These are phyloP conservation scores for Fusarium transvaalense DNA, from an alignment of 2,329 filamentous ascomycete genomes.

Conservation along the genomic window DNA sequence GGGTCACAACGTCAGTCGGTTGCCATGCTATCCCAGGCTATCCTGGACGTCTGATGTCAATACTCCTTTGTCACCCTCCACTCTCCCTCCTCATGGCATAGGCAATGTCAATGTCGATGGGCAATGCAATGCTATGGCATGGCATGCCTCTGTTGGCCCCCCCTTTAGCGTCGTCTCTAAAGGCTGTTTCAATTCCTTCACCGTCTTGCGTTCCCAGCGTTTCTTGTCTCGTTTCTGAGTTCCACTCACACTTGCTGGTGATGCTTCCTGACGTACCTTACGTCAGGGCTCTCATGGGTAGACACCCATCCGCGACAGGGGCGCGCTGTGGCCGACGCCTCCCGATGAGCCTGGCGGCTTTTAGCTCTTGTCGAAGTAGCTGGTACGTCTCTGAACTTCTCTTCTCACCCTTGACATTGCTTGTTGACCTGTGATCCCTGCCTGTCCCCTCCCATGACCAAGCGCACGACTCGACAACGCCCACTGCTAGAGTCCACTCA, in stretches of 20 bases:
- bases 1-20: slow-evolving; percentile 47
- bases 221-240: slow-evolving; percentile 47
- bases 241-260: slow-evolving; percentile 44
- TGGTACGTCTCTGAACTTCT: slow-evolving; percentile 40
- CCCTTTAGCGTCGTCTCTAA: slow-evolving; percentile 38
- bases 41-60: slow-evolving; percentile 47
- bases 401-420: slow-evolving; percentile 43
- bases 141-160: slow-evolving; percentile 32
- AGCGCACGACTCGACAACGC: slow-evolving; percentile 43
- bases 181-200: slow-evolving; percentile 51
- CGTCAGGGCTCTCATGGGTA: slow-evolving; percentile 48
- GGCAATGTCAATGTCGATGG: slow-evolving; percentile 14
- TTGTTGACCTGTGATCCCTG: slow-evolving; percentile 48
- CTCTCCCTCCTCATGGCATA: slow-evolving; percentile 24
- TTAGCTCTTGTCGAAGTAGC: slow-evolving; percentile 41
- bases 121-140: slow-evolving; percentile 30
- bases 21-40: slow-evolving; percentile 40
- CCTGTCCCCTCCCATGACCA: slow-evolving; percentile 42
- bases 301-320: slow-evolving; percentile 48
- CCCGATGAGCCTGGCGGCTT: slow-evolving; percentile 45
- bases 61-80: slow-evolving; percentile 42
- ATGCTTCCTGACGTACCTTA: slow-evolving; percentile 48
- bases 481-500: slow-evolving; percentile 36
- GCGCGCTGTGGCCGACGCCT: slow-evolving; percentile 47
- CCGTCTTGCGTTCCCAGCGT: slow-evolving; percentile 49